Conservation (phyloP, 1,139 yeast genomes). For the Pichia sp. region DNA sequence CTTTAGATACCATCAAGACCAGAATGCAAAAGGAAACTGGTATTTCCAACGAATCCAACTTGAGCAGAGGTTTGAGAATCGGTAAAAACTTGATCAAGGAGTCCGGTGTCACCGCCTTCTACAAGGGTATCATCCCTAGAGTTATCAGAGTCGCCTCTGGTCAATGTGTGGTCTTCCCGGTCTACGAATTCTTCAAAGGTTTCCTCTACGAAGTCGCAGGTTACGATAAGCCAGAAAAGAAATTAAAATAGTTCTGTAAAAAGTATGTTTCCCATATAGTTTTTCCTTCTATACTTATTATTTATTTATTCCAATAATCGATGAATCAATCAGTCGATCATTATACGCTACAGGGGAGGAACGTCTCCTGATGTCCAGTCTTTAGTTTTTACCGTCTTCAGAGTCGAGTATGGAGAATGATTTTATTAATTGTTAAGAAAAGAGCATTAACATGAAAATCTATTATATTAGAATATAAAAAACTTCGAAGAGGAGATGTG, state of each 20-base stretch:
- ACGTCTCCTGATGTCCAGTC: too few relatives aligned
- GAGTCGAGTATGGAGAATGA: neutral
- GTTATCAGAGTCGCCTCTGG: slow-evolving; percentile 99
- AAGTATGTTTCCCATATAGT: neutral
- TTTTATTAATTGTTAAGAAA: slow-evolving; percentile 11
- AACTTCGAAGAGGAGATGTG: neutral
- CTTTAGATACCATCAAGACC: slow-evolving; percentile 94
- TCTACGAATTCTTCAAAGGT: slow-evolving; percentile 82
- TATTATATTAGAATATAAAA: slow-evolving; percentile 15
- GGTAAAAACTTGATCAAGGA: slow-evolving; percentile 78
- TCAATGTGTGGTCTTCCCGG: slow-evolving; percentile 97
- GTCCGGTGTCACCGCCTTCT: slow-evolving; percentile 83
- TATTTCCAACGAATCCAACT: slow-evolving; percentile 60
- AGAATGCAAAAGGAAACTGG: slow-evolving; percentile 90
- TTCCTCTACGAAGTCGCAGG: slow-evolving; percentile 52
- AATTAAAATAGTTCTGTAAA: slow-evolving; percentile 18
- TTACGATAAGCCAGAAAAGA: slow-evolving; percentile 24
- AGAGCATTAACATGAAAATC: slow-evolving; percentile 16
- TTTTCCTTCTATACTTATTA: neutral
- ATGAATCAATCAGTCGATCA: too few relatives aligned
- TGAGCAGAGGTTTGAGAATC: slow-evolving; percentile 74
- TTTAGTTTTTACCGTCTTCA: too few relatives aligned
- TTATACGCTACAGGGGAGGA: too few relatives aligned
- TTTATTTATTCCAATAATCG: neutral
- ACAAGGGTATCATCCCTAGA: slow-evolving; percentile 97